Percentiles rank a stretch among this genome's conserved stretches.
These are phyloP conservation scores for Saturnispora zaruensis DNA, from an alignment of 805 yeast genomes.

Conservation along the genomic window DNA sequence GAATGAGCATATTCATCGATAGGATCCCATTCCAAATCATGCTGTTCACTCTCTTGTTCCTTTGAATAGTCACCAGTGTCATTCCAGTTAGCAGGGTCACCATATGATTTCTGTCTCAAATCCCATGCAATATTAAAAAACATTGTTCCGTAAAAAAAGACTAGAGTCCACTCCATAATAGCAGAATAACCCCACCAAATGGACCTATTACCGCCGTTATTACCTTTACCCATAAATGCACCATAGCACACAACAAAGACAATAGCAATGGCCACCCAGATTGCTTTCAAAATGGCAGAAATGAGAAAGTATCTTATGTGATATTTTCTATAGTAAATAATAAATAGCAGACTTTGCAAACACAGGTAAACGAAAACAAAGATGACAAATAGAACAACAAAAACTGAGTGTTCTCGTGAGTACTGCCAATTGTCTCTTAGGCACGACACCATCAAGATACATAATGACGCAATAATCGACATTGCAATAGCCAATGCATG, in stretches of 20 bases:
- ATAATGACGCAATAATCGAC: slow-evolving; percentile 42
- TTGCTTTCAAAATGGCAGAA: slow-evolving; percentile 43
- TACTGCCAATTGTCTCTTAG: slow-evolving; percentile 51
- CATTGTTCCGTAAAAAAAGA: slow-evolving; percentile 76
- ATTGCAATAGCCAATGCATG: slow-evolving; percentile 21
- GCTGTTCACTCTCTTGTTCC: slow-evolving; percentile 1
- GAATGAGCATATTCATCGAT: slow-evolving; percentile 1
- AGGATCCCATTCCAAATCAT: slow-evolving; percentile 7
- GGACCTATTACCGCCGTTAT: slow-evolving; percentile 21
- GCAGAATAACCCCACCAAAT: slow-evolving; percentile 45
- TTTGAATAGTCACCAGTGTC: slow-evolving; percentile 2
- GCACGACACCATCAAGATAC: slow-evolving; percentile 64
- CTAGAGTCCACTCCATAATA: slow-evolving; percentile 74
- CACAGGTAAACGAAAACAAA: slow-evolving; percentile 48
- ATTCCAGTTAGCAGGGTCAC: slow-evolving; percentile 12
- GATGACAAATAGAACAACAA: slow-evolving; percentile 68
- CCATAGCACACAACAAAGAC: slow-evolving; percentile 65
- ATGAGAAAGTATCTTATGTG: slow-evolving; percentile 26
- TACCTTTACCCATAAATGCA: slow-evolving; percentile 20
- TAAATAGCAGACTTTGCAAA: slow-evolving; percentile 11
- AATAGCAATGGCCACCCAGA: slow-evolving; percentile 62
- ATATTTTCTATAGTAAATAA: slow-evolving; percentile 20
- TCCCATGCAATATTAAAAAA: slow-evolving; percentile 60
- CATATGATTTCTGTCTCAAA: slow-evolving; percentile 29
- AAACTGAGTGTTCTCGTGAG: slow-evolving; percentile 50